Percentiles rank a stretch among this genome's conserved stretches.
phyloP scores from a whole-genome alignment of 1,284 basidiomycete species.

The Malassezia cuniculi region DNA sequence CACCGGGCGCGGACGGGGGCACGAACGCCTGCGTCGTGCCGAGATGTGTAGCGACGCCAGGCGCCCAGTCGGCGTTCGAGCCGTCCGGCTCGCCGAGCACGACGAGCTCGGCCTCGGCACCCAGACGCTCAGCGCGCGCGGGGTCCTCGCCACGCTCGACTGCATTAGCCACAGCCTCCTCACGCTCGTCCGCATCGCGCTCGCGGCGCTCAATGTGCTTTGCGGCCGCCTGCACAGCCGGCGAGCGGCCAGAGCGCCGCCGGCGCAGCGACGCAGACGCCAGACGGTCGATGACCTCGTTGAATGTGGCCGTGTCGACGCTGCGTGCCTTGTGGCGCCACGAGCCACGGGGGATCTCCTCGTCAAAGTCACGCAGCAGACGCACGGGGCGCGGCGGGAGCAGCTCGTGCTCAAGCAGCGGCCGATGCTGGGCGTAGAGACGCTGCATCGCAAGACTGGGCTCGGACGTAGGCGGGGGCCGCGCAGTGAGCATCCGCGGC shows the following conservation, averaged over 20 bases:
- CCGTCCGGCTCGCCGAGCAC: conserved; percentile 40
- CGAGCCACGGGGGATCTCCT: neutral
- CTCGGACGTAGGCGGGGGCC: conserved; percentile 13
- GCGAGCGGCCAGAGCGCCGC: conserved; percentile 5
- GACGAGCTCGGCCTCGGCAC: conserved; percentile 40
- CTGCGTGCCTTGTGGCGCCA: conserved; percentile 11
- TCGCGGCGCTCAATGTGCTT: conserved; percentile 5
- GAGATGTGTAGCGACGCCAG: conserved; percentile 36
- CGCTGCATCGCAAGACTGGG: conserved; percentile 9
- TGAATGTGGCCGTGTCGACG: conserved; percentile 9
- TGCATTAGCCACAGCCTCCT: conserved; percentile 33
- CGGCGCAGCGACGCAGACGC: conserved; percentile 2
- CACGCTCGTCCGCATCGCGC: conserved; percentile 21
- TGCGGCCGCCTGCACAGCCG: conserved; percentile 5
- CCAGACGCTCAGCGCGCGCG: conserved; percentile 30
- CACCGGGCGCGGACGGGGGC: conserved; percentile 22
- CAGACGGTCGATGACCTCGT: conserved; percentile 6
- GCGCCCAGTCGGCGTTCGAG: conserved; percentile 29
- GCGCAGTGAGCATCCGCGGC: neutral
- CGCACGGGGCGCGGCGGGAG: conserved; percentile 8
- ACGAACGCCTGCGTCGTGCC: conserved; percentile 35
- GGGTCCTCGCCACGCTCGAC: conserved; percentile 38
- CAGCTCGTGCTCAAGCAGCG: conserved; percentile 12
- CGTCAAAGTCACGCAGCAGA: conserved; percentile 1
- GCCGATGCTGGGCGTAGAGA: conserved; percentile 13